Evolutionary conservation across 257 asterid genomes (phyloP), one percentile per base, ranked within the genome.

Genomic region (Coffea eugenioides): DNA sequence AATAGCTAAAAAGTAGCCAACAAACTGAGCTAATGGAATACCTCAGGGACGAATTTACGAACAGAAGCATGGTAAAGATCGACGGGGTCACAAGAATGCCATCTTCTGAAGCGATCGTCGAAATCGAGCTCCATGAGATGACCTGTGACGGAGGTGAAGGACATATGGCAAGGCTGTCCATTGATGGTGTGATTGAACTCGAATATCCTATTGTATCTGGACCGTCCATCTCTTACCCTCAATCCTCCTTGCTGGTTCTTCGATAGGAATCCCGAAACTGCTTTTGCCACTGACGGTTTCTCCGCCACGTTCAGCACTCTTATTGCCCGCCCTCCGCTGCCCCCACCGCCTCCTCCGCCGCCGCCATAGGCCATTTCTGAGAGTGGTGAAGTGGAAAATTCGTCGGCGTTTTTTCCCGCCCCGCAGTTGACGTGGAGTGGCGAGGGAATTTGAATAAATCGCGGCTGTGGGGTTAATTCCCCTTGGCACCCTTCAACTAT

Each of bases 261-360:
- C 11, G 98, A 91, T 45, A 95, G 92, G 77, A 95, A 92, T 27
- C 90, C 92, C 0, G 99, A 83, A 41, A 94, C 99, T 41, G 97
- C 91, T 81, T 92, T 95, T 15, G 99, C 99, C 57, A 95, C 99
- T 49, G 99, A 95, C 18, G 99, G 99, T 90, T 95, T 95, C 93
- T 95, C 99, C 74, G 99, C 99, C 87, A 95, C 99, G 85, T 93
- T 95, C 87, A 95, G 86, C 65, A 91, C 99, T 84, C 87, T 87
- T 27, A 95, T 73, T 9, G 85, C 80, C 83, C 93, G 85, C 39
- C 93, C 88, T n/a, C 91, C 91, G 4, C 81, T 80, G 67, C 83
- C 90, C 2, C 81, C 82, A 56, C 83, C 77, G 66, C 83, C 79
- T 27, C 93, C 88, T n/a, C 91, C 90, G 4, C 81, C 82, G 67